Evolutionary conservation across 306 rosid genomes (phyloP), one percentile per base, ranked within the genome.

Genomic region (Gastrolobium bilobum): DNA sequence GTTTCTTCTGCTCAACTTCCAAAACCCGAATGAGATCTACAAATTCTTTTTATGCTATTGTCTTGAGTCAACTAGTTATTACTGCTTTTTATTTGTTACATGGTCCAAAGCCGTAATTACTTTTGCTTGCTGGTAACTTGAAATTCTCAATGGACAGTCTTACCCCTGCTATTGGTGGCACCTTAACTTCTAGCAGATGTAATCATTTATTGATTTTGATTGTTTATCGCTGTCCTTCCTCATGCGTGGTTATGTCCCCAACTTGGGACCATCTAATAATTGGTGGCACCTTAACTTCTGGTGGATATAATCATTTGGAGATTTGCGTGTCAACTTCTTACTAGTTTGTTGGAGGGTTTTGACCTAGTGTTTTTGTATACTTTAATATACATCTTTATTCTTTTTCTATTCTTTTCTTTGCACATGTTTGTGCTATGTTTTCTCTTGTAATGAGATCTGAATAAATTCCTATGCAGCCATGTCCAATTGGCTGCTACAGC

Each of bases 401-500:
- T 53, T 6, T 44, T n/a, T n/a, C n/a, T n/a, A n/a, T 11, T 9
- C 38, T 54, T 1, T 44, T 10, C 11, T 3, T 30, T 40, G 44
- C 62, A 63, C 30, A 56, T 31, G 33, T 48, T 51, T 34, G 7
- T 64, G 34, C 4, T 4, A 30, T 51, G 37, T 31, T 62, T 34
- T 64, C 62, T 57, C 33, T 67, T 35, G n/a, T 52, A 10, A 30
- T 79, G 86, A 71, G 42, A 57, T 75, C 48, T 74, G 70, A 79
- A 14, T 30, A 63, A 74, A 46, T 62, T 51, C 26, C 15, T 71
- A 20, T 82, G 88, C 94, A 93, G 98, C 86, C 99, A 93, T 81
- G 73, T 95, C 78, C 98, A 90, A 80, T 83, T 95, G 79, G 97
- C 98, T 73, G 99, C 97, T 3, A 93, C 93, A 66, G 83, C 94